Conservation (phyloP, 225 moss, liverwort and hornwort species). For the Ulota crispa region DNA sequence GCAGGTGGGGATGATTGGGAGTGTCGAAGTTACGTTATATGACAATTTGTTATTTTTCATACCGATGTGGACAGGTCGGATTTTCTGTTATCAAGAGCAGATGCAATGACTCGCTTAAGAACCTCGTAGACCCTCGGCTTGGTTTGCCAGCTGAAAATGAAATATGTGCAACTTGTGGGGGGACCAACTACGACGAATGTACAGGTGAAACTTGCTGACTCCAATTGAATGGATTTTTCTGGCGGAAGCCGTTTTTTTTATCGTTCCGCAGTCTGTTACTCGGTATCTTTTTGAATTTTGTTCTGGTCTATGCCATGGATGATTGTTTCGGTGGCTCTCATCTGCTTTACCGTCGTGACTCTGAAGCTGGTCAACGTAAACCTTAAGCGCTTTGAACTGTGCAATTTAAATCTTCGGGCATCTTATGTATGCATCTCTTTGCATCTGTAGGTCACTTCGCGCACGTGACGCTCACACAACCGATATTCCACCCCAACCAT, state of each 20-base stretch:
- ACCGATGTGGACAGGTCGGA: conserved; percentile 31
- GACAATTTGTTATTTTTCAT: neutral
- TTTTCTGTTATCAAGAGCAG: conserved; percentile 43
- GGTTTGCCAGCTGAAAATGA: conserved; percentile 59
- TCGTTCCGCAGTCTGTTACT: neutral
- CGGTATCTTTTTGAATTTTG: neutral
- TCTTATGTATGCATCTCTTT: neutral
- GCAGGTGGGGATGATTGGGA: neutral
- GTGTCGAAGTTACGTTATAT: neutral
- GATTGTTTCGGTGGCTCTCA: neutral
- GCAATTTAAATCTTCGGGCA: neutral
- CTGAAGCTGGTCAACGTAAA: conserved; percentile 6
- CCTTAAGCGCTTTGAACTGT: neutral
- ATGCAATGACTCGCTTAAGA: conserved; percentile 7
- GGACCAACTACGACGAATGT: conserved; percentile 54
- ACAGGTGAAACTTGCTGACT: conserved; percentile 36
- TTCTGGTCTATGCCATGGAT: neutral
- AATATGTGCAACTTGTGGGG: conserved; percentile 56
- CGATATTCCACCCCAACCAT: conserved; percentile 63
- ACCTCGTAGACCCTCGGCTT: conserved; percentile 58
- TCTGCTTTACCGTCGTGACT: neutral
- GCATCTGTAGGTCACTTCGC: conserved; percentile 51
- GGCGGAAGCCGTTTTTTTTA: neutral
- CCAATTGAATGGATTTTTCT: neutral
- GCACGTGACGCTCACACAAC: conserved; percentile 53